Evolutionary conservation across 2,329 filamentous ascomycete species (phyloP), one percentile per base, ranked within the genome.

Genomic region (Cryphonectria radicalis): DNA sequence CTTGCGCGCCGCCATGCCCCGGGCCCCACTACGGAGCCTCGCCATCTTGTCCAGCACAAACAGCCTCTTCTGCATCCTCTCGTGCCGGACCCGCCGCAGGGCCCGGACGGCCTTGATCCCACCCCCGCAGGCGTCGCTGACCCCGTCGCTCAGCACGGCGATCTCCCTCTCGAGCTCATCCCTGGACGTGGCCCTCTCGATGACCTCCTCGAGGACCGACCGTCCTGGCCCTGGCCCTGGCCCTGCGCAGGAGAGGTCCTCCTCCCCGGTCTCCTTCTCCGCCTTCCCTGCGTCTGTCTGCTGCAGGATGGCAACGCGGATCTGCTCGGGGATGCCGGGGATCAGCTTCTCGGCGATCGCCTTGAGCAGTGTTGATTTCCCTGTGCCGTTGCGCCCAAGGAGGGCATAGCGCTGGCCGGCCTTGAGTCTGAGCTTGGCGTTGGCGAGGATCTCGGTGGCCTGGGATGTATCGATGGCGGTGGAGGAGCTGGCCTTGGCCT

Each of bases 281-380:
- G 5, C 82, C 78, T 37, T 37, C 3, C 78, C 79, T 19, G 85
- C 81, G 10, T 82, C 82, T 0, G 89, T 93, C 80, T 94, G 92
- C 75, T 93, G 91, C 17, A 94, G 79, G 63, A 94, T 88, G 0
- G 90, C 86, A 60, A 93, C 86, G 32, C 90, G 86, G 0, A 90
- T 89, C 42, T 87, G 83, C 74, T 91, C 87, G 0, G 91, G 89
- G 55, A 94, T 90, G 0, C 92, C 93, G 0, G 93, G 93, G 22
- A 97, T 92, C 46, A 94, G 84, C 76, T 93, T 93, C 73, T 94
- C 90, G 5, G 90, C 91, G 75, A 97, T 90, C 1, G 93, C 93
- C 76, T 89, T 89, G 22, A 96, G 83, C 8, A 95, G 81, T 0
- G 92, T 90, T 4, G 92, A 95, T 78, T 97, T 97, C 7, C 93